Evolutionary conservation across 2,329 filamentous ascomycete species (phyloP), one percentile per base, ranked within the genome.

Genomic region (Hansfordia pulvinata): DNA sequence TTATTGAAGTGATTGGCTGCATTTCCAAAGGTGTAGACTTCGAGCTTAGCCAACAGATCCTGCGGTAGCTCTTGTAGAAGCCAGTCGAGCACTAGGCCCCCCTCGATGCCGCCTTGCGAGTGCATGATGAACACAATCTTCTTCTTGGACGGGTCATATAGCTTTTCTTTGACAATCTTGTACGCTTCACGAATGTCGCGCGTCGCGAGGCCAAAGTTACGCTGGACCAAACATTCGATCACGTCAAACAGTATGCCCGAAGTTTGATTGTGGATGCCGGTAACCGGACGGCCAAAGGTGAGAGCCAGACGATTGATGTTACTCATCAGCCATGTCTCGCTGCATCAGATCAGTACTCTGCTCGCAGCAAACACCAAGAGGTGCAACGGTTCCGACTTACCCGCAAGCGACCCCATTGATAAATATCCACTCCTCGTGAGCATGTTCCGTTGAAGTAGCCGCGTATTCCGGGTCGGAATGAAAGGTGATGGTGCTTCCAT

Each of bases 1-100:
- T 84, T 83, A 48, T 85, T 85, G 56, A 84, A 86, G 47, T 86
- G 79, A 40, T 83, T 83, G 1, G 81, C 76, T 0, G 79, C 80
- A 30, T 71, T 78, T 16, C 78, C 81, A 45, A 88, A 88, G 0
- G 80, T 86, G 48, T 76, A 77, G 3, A 88, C 67, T 48, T 88
- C 80, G 1, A 85, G 60, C 39, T 83, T 79, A 3, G 59, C 50
- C 5, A 84, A 54, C 4, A 76, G 53, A 34, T 76, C 64, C 30
- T 74, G 69, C 0, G 76, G 68, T 9, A 83, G 52, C 42, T 85
- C 79, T 35, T 76, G 71, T 2, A 85, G 58, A 2, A 88, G 60
- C 76, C 79, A 82, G 51, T 90, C 81, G 6, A 86, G 50, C 5
- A 82, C 72, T 29, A 85, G 54, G 3, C 76, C 67, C 2, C 74